These are phyloP conservation scores for Exophiala xenobiotica DNA, from an alignment of 2,329 filamentous ascomycete species.

Conservation along the genomic window DNA sequence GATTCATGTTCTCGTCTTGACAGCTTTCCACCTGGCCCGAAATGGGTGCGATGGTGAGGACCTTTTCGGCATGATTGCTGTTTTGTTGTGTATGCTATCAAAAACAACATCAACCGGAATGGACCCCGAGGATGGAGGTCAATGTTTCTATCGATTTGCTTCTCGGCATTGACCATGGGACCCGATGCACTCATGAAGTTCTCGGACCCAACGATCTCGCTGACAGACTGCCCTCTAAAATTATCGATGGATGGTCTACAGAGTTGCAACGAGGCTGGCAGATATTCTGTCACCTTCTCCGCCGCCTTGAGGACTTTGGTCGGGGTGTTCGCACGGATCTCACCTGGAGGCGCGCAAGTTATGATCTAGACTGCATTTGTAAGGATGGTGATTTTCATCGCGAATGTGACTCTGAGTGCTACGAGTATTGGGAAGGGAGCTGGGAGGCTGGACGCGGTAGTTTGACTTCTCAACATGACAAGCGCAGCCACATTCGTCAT, in stretches of 20 bases:
- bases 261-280: conserved; percentile 30
- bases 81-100: conserved; percentile 37
- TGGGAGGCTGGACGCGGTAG: not conserved
- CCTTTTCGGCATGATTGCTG: conserved; percentile 42
- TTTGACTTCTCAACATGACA: not conserved
- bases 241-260: conserved; percentile 16
- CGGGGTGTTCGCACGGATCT: not conserved
- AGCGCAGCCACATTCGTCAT: conserved; percentile 7
- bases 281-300: conserved; percentile 27
- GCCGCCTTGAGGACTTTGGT: conserved; percentile 21
- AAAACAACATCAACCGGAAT: too few relatives aligned
- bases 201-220: conserved; percentile 31
- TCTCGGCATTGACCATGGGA: conserved; percentile 8
- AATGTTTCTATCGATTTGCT: conserved; percentile 27
- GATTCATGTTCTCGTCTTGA: conserved; percentile 41
- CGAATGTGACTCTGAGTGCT: not conserved
- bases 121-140: conserved; percentile 30
- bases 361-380: not conserved
- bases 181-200: conserved; percentile 26
- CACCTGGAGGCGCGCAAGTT: not conserved
- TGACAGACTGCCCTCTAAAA: conserved; percentile 5
- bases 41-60: conserved; percentile 38
- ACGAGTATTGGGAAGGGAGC: too few relatives aligned
- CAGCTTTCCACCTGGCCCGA: conserved; percentile 36
- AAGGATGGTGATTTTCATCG: too few relatives aligned